Conservation (phyloP, 768 basidiomycete species). For the Hemileccinum rubropunctum region DNA sequence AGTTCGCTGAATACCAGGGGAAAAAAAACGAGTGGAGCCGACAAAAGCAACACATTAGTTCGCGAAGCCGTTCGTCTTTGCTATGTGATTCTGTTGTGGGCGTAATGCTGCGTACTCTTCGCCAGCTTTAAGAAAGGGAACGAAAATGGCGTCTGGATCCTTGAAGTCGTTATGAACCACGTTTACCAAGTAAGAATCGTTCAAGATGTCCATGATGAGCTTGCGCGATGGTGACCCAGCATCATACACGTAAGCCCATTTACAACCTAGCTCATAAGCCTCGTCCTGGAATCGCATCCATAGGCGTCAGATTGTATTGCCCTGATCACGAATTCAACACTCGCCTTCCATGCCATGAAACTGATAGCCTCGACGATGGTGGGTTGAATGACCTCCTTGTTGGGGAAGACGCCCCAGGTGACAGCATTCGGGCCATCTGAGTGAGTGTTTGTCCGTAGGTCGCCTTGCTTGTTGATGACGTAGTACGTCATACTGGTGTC, state of each 20-base stretch:
- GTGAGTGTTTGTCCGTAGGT: constrained; percentile 91
- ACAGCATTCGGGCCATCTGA: constrained; percentile 98
- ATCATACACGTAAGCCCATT: constrained; percentile 90
- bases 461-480: constrained; percentile 94
- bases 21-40: not conserved
- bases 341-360: constrained; percentile 97
- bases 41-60: constrained; percentile 19
- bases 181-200: constrained; percentile 83
- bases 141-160: constrained; percentile 78
- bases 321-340: constrained; percentile 12
- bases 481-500: constrained; percentile 93
- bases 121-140: constrained; percentile 78
- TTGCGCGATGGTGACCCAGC: constrained; percentile 69
- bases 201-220: constrained; percentile 77
- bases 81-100: constrained; percentile 27
- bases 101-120: constrained; percentile 51
- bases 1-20: constrained; percentile 2
- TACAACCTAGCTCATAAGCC: constrained; percentile 86
- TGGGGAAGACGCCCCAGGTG: constrained; percentile 97
- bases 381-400: constrained; percentile 94
- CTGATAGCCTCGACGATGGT: constrained; percentile 97
- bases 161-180: constrained; percentile 97
- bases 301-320: constrained; percentile 1
- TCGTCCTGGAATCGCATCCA: constrained; percentile 63
- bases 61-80: constrained; percentile 38